phyloP scores from a whole-genome alignment of 495 filamentous ascomycete genomes.

The Sporormia fimetaria region DNA sequence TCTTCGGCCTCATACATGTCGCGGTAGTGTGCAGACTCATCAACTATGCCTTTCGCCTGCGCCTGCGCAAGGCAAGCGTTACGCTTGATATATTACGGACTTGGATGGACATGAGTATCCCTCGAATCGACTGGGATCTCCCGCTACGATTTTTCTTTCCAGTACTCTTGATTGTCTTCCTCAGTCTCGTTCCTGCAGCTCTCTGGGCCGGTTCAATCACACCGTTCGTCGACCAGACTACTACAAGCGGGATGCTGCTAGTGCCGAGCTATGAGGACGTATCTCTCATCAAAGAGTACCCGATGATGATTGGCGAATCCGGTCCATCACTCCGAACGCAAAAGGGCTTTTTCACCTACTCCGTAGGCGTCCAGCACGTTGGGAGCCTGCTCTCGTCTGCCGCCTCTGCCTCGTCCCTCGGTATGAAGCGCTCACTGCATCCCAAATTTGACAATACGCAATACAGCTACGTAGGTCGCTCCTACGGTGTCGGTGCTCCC shows the following conservation, averaged over 20 bases:
- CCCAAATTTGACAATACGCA: conserved; percentile 32
- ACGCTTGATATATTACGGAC: conserved; percentile 19
- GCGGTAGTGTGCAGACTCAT: conserved; percentile 17
- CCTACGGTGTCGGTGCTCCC: conserved; percentile 31
- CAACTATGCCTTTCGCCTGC: conserved; percentile 18
- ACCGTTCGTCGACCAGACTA: conserved; percentile 16
- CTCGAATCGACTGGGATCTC: conserved; percentile 20
- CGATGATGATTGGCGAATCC: conserved; percentile 15
- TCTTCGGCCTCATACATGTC: conserved; percentile 21
- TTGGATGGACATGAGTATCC: conserved; percentile 21
- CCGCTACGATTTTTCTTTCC: conserved; percentile 20
- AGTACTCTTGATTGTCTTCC: conserved; percentile 19
- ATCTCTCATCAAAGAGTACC: conserved; percentile 22
- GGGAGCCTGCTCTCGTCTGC: conserved; percentile 26
- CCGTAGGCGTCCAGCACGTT: conserved; percentile 22
- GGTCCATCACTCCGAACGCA: conserved; percentile 20
- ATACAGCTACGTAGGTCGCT: conserved; percentile 30
- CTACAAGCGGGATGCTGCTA: conserved; percentile 6
- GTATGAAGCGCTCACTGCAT: conserved; percentile 16
- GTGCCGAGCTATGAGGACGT: conserved; percentile 29
- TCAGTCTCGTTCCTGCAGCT: conserved; percentile 26
- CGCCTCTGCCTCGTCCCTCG: conserved; percentile 24
- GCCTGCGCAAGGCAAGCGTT: conserved; percentile 11
- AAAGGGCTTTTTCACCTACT: conserved; percentile 30
- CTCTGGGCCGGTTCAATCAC: conserved; percentile 35